Evolutionary conservation across 306 rosid genomes (phyloP).

Genomic region (Arachis stenosperma): DNA sequence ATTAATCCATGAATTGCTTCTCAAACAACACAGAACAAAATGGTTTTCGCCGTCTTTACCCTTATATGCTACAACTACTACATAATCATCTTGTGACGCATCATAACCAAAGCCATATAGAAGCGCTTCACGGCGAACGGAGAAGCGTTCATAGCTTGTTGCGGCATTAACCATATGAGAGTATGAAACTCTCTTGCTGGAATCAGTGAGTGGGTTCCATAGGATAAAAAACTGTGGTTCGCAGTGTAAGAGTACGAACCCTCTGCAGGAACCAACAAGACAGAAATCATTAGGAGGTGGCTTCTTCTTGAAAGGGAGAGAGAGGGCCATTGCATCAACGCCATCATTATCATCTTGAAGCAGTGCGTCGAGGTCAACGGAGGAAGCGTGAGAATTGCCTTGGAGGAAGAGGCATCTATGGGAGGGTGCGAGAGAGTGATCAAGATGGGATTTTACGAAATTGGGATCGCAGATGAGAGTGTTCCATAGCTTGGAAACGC

Average conservation of each 20-base stretch:
- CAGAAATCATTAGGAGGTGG: not conserved
- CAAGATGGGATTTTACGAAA: not conserved
- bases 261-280: not conserved
- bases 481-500: constrained; percentile 1
- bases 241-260: not conserved
- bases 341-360: not conserved
- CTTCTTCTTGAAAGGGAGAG: not conserved
- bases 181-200: not conserved
- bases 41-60: not conserved
- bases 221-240: not conserved
- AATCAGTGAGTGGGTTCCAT: not conserved
- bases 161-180: not conserved
- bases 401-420: not conserved
- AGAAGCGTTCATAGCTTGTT: not conserved
- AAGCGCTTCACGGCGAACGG: not conserved
- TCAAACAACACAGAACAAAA: not conserved
- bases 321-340: not conserved
- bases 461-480: constrained; percentile 9
- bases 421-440: not conserved
- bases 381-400: not conserved
- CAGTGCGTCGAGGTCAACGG: not conserved
- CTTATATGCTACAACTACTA: not conserved
- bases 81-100: constrained; percentile 3
- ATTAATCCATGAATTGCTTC: not conserved
- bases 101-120: constrained; percentile 27